Conservation (phyloP, 2,329 filamentous ascomycete species). For the Monosporascus sp. region DNA sequence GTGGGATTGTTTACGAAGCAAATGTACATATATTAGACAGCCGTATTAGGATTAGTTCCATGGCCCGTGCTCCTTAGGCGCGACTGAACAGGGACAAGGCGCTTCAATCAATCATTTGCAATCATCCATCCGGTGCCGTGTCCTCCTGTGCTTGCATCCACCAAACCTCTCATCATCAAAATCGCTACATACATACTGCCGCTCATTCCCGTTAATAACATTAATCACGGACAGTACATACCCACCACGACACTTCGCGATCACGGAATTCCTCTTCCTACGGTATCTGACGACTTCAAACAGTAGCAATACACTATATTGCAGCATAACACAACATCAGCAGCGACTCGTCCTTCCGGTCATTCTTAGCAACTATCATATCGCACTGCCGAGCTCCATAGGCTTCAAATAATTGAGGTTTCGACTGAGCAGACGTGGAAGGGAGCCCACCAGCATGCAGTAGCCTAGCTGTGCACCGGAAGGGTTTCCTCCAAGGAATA, state of each 20-base stretch:
- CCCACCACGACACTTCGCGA: no score
- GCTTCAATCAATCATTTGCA: neutral
- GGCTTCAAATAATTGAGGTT: neutral
- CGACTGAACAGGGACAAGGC: neutral
- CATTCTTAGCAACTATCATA: neutral
- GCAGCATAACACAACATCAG: neutral
- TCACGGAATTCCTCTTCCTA: neutral
- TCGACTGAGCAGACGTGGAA: neutral
- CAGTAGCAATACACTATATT: neutral
- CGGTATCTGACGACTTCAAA: neutral
- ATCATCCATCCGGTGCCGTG: neutral
- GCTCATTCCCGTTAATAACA: neutral
- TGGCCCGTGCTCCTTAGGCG: neutral
- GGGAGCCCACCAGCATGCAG: neutral
- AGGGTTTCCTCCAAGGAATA: neutral
- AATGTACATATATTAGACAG: neutral
- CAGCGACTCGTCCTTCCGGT: neutral
- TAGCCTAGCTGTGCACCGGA: neutral
- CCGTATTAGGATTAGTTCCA: neutral
- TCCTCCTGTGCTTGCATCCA: neutral
- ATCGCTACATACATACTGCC: neutral
- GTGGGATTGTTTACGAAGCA: neutral
- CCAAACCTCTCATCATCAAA: neutral
- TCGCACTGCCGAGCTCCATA: neutral
- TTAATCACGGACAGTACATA: neutral